Evolutionary conservation across 768 basidiomycete genomes (phyloP).

Genomic region (Rhizopogon roseolus): DNA sequence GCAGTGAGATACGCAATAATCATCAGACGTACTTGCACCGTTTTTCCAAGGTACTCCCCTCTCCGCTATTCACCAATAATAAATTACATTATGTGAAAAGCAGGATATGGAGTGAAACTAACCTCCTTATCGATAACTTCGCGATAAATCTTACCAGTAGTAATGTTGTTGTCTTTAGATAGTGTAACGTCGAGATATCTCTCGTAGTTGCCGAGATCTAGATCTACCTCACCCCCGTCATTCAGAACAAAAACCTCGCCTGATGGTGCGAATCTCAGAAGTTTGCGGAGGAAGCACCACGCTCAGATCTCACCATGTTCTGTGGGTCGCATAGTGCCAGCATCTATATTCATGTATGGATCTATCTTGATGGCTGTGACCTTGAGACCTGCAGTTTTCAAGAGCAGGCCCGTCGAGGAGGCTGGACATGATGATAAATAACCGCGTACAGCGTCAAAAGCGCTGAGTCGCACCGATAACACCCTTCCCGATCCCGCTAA

Average conservation of each 20-base stretch:
- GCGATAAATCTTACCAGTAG: constrained; percentile 96
- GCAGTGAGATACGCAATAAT: background rate
- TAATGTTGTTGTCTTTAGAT: constrained; percentile 95
- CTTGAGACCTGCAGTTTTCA: constrained; percentile 93
- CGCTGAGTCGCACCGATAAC: constrained; percentile 76
- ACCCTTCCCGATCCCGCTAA: constrained; percentile 98
- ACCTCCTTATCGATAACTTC: constrained; percentile 98
- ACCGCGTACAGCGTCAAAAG: constrained; percentile 8
- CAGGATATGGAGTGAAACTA: constrained; percentile 18
- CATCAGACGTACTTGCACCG: constrained; percentile 71
- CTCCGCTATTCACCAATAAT: constrained; percentile 45
- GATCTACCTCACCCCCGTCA: constrained; percentile 96
- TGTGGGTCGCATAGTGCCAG: constrained; percentile 97
- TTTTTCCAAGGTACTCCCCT: constrained; percentile 92
- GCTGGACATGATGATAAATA: constrained; percentile 47
- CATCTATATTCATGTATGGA: constrained; percentile 99
- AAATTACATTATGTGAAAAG: constrained; percentile 6
- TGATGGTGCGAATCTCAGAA: constrained; percentile 27
- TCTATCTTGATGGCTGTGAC: constrained; percentile 99
- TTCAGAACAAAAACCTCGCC: constrained; percentile 98
- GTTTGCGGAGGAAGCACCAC: background rate
- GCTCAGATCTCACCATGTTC: constrained; percentile 76
- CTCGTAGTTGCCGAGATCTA: constrained; percentile 98
- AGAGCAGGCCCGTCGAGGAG: constrained; percentile 90
- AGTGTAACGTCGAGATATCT: constrained; percentile 94